Conservation (phyloP, 176 grass and related monocot species). For the Alloteropsis semialata region DNA sequence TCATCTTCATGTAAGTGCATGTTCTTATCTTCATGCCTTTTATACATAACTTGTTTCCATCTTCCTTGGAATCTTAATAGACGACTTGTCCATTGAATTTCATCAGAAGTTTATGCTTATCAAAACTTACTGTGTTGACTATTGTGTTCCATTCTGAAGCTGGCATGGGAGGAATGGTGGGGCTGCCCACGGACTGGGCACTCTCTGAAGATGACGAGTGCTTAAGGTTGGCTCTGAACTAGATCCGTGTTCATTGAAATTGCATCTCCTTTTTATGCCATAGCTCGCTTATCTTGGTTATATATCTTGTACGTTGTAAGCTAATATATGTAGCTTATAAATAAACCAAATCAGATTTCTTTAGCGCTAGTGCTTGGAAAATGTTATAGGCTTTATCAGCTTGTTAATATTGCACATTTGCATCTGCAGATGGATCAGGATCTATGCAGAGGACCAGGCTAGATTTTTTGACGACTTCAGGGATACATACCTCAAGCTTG, state of each 20-base stretch:
- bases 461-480: slow-evolving; percentile 78
- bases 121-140: not conserved
- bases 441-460: slow-evolving; percentile 70
- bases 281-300: not conserved
- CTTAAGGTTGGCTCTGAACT: slow-evolving; percentile 49
- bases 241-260: not conserved
- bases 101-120: not conserved
- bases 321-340: not conserved
- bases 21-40: not conserved
- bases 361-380: not conserved
- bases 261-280: not conserved
- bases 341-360: not conserved
- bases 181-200: slow-evolving; percentile 72
- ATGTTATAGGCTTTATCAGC: not conserved
- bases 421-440: slow-evolving; percentile 72
- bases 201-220: slow-evolving; percentile 84
- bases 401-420: slow-evolving; percentile 4
- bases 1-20: slow-evolving; percentile 56
- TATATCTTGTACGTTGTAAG: not conserved
- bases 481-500: slow-evolving; percentile 79
- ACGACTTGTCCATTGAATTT: not conserved
- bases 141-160: slow-evolving; percentile 43
- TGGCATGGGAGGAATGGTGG: slow-evolving; percentile 80
- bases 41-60: not conserved
- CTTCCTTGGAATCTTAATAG: not conserved